Percentiles rank a stretch among this genome's conserved stretches.
Evolutionary conservation across 2,329 filamentous ascomycete species (phyloP).

Genomic region (Colletotrichum orbiculare): DNA sequence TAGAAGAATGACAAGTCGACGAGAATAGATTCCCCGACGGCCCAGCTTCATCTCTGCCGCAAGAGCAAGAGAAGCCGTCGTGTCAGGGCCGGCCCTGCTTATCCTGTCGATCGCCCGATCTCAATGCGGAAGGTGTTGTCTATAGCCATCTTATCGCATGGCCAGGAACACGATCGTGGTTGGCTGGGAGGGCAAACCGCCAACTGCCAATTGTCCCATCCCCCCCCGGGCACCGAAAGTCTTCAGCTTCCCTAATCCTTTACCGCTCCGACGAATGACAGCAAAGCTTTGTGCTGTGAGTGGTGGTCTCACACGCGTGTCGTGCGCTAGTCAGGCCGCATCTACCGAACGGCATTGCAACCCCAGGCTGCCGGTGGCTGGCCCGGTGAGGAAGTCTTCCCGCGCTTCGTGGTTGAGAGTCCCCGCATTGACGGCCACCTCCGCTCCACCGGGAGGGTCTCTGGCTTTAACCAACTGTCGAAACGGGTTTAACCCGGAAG

Average conservation of each 20-base stretch:
- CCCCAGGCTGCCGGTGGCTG: background rate
- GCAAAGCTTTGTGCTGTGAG: background rate
- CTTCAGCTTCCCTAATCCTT: no score
- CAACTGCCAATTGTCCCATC: no score
- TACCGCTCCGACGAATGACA: no score
- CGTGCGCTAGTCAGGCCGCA: conserved; percentile 32
- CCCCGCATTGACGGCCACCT: conserved; percentile 29
- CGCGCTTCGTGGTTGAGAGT: conserved; percentile 10
- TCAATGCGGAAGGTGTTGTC: conserved; percentile 31
- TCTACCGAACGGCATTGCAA: conserved; percentile 30
- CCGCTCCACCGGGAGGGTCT: conserved; percentile 12
- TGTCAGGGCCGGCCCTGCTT: conserved; percentile 15
- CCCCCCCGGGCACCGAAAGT: no score
- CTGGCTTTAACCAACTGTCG: conserved; percentile 21
- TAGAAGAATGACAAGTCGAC: background rate
- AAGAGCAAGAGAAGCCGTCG: background rate
- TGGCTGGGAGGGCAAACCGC: no score
- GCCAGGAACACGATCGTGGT: conserved; percentile 20
- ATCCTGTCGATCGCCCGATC: conserved; percentile 22
- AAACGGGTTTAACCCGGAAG: conserved; percentile 21
- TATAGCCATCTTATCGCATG: conserved; percentile 35
- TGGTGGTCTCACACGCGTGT: conserved; percentile 24
- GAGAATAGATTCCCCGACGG: background rate
- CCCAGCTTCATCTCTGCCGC: background rate
- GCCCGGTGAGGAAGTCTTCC: conserved; percentile 29